phyloP scores from a whole-genome alignment of 2,329 filamentous ascomycete genomes.

The Mycosphaerella sp. region DNA sequence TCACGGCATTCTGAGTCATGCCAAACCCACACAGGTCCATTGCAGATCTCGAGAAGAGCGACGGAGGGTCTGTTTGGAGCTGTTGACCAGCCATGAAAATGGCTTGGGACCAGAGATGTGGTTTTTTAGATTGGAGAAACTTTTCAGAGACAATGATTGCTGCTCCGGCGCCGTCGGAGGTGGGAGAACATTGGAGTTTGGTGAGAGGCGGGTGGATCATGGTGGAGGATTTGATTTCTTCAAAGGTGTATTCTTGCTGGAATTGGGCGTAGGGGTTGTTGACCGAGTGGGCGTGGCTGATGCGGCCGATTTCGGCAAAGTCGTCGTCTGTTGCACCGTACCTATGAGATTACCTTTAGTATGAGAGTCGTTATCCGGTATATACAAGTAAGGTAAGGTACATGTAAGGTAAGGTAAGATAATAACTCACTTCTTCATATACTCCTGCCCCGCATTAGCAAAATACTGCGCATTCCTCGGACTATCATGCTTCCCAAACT shows the following conservation, averaged over 20 bases:
- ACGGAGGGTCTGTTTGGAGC: constrained; percentile 75
- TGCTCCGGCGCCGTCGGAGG: constrained; percentile 84
- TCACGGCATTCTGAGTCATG: constrained; percentile 70
- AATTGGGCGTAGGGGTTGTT: constrained; percentile 98
- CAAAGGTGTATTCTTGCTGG: constrained; percentile 79
- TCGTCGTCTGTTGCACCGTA: constrained; percentile 77
- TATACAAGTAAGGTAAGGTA: too few species aligned
- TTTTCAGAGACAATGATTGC: constrained; percentile 81
- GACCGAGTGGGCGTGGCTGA: constrained; percentile 89
- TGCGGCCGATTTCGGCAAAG: constrained; percentile 87
- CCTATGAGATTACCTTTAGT: constrained; percentile 6
- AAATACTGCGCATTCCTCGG: constrained; percentile 63
- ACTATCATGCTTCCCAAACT: constrained; percentile 22
- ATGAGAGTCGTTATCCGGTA: too few species aligned
- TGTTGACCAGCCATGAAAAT: constrained; percentile 82
- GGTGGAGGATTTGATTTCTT: constrained; percentile 69
- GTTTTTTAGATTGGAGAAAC: constrained; percentile 78
- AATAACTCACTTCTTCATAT: constrained; percentile 68
- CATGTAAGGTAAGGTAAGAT: neutral
- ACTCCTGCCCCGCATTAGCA: constrained; percentile 87
- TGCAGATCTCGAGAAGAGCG: constrained; percentile 68
- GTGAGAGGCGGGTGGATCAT: constrained; percentile 83
- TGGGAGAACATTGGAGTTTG: constrained; percentile 98
- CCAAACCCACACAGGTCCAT: constrained; percentile 87
- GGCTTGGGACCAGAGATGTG: constrained; percentile 76